Evolutionary conservation across 1,284 basidiomycete species (phyloP).

Genomic region (Pseudozyma sp.): DNA sequence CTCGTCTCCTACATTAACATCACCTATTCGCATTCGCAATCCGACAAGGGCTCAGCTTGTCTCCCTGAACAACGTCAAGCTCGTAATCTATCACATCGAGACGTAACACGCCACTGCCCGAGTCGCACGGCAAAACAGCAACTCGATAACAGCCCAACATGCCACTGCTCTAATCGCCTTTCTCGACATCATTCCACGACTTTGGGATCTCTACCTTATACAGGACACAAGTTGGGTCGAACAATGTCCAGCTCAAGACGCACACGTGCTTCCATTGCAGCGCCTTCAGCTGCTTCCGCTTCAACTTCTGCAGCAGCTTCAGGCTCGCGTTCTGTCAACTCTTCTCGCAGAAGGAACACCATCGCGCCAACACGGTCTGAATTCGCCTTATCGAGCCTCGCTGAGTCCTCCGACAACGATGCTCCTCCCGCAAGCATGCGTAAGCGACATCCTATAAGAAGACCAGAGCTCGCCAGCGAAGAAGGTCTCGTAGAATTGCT

Average conservation of each 20-base stretch:
- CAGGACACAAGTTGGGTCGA: too few species aligned
- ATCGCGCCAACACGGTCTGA: slow-evolving; percentile 4
- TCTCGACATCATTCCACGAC: neutral
- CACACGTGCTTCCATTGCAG: slow-evolving; percentile 28
- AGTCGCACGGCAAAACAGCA: too few species aligned
- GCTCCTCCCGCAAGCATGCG: too few species aligned
- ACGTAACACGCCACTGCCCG: too few species aligned
- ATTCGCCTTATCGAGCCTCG: neutral
- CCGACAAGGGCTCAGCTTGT: too few species aligned
- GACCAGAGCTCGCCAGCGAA: slow-evolving; percentile 6
- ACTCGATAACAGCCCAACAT: neutral
- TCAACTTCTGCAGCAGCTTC: slow-evolving; percentile 13
- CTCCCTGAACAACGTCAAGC: too few species aligned
- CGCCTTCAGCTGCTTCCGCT: slow-evolving; percentile 9
- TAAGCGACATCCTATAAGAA: too few species aligned
- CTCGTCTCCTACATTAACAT: neutral
- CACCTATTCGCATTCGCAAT: too few species aligned
- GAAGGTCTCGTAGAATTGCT: slow-evolving; percentile 33
- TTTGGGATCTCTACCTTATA: too few species aligned
- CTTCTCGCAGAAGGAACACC: slow-evolving; percentile 10
- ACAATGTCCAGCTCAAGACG: slow-evolving; percentile 21
- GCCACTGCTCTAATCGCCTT: neutral
- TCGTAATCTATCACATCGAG: too few species aligned
- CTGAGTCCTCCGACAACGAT: slow-evolving; percentile 28
- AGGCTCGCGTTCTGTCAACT: neutral